Evolutionary conservation across 768 basidiomycete genomes (phyloP).

Genomic region (Leccinum truebloodii): DNA sequence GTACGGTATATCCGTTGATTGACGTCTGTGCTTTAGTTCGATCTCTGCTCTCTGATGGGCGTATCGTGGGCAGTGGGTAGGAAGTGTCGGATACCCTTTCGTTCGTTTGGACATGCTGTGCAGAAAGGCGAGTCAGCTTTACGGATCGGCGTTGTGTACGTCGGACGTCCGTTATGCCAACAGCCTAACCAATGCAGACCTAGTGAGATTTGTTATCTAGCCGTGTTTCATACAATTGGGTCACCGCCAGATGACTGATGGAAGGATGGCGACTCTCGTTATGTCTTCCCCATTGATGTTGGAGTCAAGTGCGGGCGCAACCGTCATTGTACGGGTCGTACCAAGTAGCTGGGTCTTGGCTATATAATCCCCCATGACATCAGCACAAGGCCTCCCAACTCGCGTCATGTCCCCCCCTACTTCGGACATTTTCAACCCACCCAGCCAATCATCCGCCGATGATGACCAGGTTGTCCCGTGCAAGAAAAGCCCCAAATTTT

Average conservation of each 20-base stretch:
- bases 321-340: neutral
- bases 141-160: no score
- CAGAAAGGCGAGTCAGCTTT: no score
- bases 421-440: neutral
- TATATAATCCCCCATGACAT: neutral
- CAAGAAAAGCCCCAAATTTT: constrained; percentile 25
- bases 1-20: no score
- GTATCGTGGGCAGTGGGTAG: no score
- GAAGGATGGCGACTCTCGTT: neutral
- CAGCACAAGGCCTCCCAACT: neutral
- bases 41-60: no score
- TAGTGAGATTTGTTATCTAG: neutral
- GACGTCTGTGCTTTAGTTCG: no score
- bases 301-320: neutral
- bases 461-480: neutral
- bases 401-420: neutral
- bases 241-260: neutral
- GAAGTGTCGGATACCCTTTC: no score
- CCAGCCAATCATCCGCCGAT: neutral
- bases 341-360: neutral
- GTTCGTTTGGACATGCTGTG: no score
- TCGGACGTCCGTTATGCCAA: no score
- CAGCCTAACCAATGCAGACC: neutral
- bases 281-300: neutral
- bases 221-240: neutral